Percentiles rank a stretch among this genome's conserved stretches.
These are phyloP conservation scores for Annulohypoxylon moriforme DNA, from an alignment of 495 filamentous ascomycete species.

Conservation along the genomic window DNA sequence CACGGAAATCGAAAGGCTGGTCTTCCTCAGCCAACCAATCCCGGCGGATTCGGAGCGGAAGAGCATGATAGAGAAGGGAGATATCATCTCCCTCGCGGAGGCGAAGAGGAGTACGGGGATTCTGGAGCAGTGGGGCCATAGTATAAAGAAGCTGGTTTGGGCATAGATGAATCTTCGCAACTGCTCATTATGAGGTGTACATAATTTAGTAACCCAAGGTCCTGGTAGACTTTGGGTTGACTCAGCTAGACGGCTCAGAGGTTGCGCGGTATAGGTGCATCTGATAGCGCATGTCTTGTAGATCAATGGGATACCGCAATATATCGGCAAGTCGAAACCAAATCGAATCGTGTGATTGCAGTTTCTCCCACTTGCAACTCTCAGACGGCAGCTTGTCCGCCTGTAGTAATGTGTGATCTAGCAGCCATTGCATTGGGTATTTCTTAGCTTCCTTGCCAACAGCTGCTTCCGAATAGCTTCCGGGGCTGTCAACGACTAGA, in stretches of 20 bases:
- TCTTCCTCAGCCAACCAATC: constrained; percentile 50
- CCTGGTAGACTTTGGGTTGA: neutral
- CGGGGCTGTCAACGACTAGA: constrained; percentile 91
- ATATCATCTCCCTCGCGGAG: constrained; percentile 84
- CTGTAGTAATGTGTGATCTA: constrained; percentile 81
- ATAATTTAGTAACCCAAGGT: neutral
- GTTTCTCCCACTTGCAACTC: constrained; percentile 72
- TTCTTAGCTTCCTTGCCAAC: constrained; percentile 70
- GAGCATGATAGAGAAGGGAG: constrained; percentile 70
- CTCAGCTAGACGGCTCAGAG: constrained; percentile 18
- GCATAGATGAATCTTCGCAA: constrained; percentile 49
- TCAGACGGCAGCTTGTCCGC: constrained; percentile 33
- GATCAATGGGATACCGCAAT: constrained; percentile 80
- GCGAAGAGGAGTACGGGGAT: constrained; percentile 89
- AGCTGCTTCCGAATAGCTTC: constrained; percentile 84
- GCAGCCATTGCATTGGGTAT: constrained; percentile 94
- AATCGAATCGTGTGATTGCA: constrained; percentile 75
- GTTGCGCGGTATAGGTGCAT: constrained; percentile 75
- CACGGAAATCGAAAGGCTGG: constrained; percentile 64
- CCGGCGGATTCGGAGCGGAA: constrained; percentile 49
- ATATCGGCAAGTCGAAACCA: constrained; percentile 82
- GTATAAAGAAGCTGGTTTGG: constrained; percentile 93
- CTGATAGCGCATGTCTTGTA: constrained; percentile 97
- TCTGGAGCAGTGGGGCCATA: constrained; percentile 85
- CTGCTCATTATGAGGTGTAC: neutral